Base-by-base conservation (phyloP, 441 rosid genomes). In the Erodium trifolium region DNA sequence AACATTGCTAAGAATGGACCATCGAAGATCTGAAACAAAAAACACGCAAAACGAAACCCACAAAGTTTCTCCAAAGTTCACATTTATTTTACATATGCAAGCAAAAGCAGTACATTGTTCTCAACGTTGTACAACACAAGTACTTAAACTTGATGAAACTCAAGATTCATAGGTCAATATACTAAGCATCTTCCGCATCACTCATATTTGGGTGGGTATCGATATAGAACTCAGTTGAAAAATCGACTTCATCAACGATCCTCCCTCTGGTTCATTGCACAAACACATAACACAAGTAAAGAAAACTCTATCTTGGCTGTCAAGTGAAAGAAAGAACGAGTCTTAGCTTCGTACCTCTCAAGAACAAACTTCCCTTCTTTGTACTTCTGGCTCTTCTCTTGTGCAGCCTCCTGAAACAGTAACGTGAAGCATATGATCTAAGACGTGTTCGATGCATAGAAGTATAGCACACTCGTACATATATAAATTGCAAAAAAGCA, bases 311-410 rank as follows among this genome's bases (percentile, higher is more conserved):
- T 49, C 57, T 68, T 45, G 6, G 31, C 66, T 34, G 18, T 16
- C 39, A 37, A 67, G 13, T 45, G 6, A 66, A 11, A 70, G 63
- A 18, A 70, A 41, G 17, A 68, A 23, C 27, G 27, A 23, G 27
- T 23, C 72, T 10, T 65, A 45, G 68, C 69, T 53, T 17, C 7
- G 63, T 16, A 90, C 96, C 97, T 87, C 75, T 90, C 94, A 0
- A 90, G 84, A 70, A 93, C 92, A 65, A 78, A 81, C 78, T 87
- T 90, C 66, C 97, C 94, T 84, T 86, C 96, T 74, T 89, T 90
- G 68, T 87, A 87, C 82, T 88, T 86, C 64, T 86, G 94, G 79
- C 81, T 76, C 77, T 82, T 83, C 65, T 93, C 96, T 5, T 80
- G 92, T 0, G 96, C 96, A 0, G 82, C 80, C 71, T 84, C 91